phyloP scores from a whole-genome alignment of 148 eudicot species.

The Amaranthus cruentus region DNA sequence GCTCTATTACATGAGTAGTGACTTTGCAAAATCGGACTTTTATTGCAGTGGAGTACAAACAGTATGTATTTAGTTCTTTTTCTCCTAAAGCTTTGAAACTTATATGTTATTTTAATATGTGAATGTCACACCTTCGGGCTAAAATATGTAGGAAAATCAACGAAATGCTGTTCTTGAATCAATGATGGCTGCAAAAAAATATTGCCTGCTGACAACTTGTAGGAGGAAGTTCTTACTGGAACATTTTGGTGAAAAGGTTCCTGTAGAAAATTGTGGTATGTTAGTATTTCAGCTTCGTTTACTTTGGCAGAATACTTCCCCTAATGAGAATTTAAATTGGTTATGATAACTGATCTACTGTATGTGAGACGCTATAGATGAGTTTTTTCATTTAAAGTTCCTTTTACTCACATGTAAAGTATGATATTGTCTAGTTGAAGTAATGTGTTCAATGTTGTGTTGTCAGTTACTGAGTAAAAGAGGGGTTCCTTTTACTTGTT shows the following conservation, averaged over 20 bases:
- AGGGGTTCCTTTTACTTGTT: neutral
- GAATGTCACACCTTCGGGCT: constrained; percentile 6
- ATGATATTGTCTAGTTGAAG: neutral
- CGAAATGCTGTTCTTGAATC: constrained; percentile 76
- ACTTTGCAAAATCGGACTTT: constrained; percentile 69
- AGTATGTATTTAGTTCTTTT: constrained; percentile 31
- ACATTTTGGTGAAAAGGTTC: constrained; percentile 60
- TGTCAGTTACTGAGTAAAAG: neutral
- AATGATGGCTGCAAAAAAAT: constrained; percentile 56
- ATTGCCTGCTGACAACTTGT: constrained; percentile 67
- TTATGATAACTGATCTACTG: neutral
- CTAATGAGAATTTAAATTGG: neutral
- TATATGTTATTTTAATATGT: constrained; percentile 1
- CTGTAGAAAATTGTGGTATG: constrained; percentile 60
- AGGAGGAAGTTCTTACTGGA: constrained; percentile 66
- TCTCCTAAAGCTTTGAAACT: neutral
- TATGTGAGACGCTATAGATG: neutral
- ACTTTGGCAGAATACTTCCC: neutral
- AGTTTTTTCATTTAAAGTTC: neutral
- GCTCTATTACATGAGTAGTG: constrained; percentile 66
- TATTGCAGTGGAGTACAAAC: constrained; percentile 56
- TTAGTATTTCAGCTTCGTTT: constrained; percentile 7
- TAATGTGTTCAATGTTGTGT: neutral
- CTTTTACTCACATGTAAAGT: neutral
- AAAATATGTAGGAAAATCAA: constrained; percentile 50